phyloP scores from a whole-genome alignment of 2,329 filamentous ascomycete genomes.

The Fusarium neocosmosporiellum region DNA sequence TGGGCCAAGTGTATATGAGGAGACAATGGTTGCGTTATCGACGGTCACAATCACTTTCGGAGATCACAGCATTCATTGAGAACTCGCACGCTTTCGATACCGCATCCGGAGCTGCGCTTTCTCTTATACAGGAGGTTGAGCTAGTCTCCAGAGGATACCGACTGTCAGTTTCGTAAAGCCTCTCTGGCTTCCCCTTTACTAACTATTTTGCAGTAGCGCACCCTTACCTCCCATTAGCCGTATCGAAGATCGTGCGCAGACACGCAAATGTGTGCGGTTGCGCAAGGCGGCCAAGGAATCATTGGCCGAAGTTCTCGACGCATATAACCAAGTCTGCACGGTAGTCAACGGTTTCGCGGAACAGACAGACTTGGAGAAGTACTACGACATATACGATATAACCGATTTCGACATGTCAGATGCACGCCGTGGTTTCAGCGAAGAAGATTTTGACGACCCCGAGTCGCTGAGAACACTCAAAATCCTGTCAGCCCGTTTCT shows the following conservation, averaged over 20 bases:
- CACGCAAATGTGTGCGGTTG: constrained; percentile 81
- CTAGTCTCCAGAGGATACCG: constrained; percentile 91
- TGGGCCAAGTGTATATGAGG: constrained; percentile 77
- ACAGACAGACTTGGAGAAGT: constrained; percentile 86
- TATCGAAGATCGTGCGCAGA: constrained; percentile 84
- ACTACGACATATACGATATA: constrained; percentile 90
- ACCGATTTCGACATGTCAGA: constrained; percentile 78
- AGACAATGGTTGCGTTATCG: constrained; percentile 86
- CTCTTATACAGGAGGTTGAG: constrained; percentile 94
- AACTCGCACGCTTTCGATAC: constrained; percentile 86
- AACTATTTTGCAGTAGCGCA: constrained; percentile 70
- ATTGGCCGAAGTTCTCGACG: constrained; percentile 76
- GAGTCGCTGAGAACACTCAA: constrained; percentile 85
- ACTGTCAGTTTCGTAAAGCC: constrained; percentile 65
- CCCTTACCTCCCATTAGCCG: constrained; percentile 93
- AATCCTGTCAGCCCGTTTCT: constrained; percentile 82
- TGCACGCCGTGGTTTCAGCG: constrained; percentile 72
- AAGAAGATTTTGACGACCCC: constrained; percentile 78
- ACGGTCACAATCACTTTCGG: constrained; percentile 77
- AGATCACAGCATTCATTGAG: constrained; percentile 75
- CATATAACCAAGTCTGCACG: constrained; percentile 76
- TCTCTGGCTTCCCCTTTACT: neutral
- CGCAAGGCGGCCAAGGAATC: constrained; percentile 79
- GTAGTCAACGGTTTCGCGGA: constrained; percentile 79
- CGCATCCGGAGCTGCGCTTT: constrained; percentile 78